These are phyloP conservation scores for Phyllosticta citriasiana DNA, from an alignment of 2,329 filamentous ascomycete genomes.

Conservation along the genomic window DNA sequence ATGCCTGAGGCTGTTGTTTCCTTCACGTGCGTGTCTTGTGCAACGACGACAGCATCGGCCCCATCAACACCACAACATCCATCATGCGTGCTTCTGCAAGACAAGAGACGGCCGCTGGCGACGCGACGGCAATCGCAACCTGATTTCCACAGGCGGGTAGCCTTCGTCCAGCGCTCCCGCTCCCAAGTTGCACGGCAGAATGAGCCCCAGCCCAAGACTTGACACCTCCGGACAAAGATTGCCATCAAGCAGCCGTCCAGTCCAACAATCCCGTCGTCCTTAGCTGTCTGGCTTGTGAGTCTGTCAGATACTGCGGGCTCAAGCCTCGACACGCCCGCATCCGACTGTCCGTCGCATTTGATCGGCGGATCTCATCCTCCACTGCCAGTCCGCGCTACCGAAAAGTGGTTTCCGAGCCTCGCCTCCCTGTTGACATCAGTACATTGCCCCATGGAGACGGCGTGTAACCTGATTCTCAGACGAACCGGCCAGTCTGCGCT, in stretches of 20 bases:
- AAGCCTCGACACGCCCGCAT: not conserved
- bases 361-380: not conserved
- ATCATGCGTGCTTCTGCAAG: not conserved
- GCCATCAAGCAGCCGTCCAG: not conserved
- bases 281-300: not conserved
- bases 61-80: not conserved
- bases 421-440: conserved; percentile 9
- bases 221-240: not conserved
- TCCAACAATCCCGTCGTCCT: not conserved
- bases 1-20: not conserved
- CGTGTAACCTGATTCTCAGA: conserved; percentile 7
- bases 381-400: conserved; percentile 7
- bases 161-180: not conserved
- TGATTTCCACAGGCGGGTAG: not conserved
- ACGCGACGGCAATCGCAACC: not conserved
- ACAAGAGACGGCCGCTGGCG: not conserved
- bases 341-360: not conserved
- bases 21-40: not conserved
- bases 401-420: conserved; percentile 10
- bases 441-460: conserved; percentile 1
- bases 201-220: conserved; percentile 3
- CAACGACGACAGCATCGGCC: not conserved
- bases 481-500: conserved; percentile 1
- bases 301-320: not conserved
- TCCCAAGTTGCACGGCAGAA: not conserved